phyloP scores from a whole-genome alignment of 2,329 filamentous ascomycete genomes.

The Arthrinium phaeospermum region DNA sequence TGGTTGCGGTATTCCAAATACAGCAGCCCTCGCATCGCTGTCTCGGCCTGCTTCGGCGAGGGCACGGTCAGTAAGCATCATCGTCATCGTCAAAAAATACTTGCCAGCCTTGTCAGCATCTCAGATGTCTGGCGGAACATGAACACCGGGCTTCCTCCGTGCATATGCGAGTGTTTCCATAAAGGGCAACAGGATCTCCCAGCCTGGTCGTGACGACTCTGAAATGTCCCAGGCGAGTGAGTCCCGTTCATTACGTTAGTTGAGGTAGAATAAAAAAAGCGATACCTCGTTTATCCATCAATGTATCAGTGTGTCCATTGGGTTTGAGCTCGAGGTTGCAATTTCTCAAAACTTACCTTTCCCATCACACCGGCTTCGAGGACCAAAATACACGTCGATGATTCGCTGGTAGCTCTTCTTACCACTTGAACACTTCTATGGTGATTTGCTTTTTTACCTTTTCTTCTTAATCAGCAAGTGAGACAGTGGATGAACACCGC shows the following conservation, averaged over 20 bases:
- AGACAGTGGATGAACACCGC: not conserved
- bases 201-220: not conserved
- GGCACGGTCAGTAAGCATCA: not conserved
- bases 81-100: not conserved
- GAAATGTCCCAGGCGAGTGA: not conserved
- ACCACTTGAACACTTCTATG: not conserved
- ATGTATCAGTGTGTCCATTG: not conserved
- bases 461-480: not conserved
- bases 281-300: not conserved
- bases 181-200: not conserved
- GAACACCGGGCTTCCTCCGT: not conserved
- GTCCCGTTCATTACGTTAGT: not conserved
- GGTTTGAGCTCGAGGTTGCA: not conserved
- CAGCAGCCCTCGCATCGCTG: not conserved
- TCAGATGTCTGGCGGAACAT: not conserved
- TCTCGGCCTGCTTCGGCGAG: not conserved
- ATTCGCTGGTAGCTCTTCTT: not conserved
- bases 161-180: not conserved
- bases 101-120: not conserved
- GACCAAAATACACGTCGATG: not conserved
- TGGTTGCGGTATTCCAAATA: not conserved
- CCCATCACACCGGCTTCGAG: not conserved
- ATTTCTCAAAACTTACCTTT: not conserved
- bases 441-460: not conserved
- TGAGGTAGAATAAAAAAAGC: not conserved